These are phyloP conservation scores for Trametes coccinea DNA, from an alignment of 768 basidiomycete species.

Conservation along the genomic window DNA sequence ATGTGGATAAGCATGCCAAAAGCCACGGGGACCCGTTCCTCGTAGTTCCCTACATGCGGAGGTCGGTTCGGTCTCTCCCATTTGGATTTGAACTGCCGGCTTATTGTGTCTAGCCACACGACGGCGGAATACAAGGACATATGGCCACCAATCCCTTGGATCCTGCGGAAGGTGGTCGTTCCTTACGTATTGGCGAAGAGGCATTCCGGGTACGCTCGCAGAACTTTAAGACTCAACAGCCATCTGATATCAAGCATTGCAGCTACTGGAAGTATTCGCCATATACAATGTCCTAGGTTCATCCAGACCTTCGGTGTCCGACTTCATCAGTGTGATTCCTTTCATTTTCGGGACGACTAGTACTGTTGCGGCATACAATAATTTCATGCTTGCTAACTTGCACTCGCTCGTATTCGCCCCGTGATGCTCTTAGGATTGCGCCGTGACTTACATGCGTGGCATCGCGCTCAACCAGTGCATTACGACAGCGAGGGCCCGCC, in stretches of 20 bases:
- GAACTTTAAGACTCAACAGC: neutral
- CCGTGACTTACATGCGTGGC: no score
- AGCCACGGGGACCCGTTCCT: constrained; percentile 37
- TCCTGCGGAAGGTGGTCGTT: constrained; percentile 38
- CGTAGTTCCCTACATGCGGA: constrained; percentile 39
- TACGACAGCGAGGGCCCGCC: no score
- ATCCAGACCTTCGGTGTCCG: neutral
- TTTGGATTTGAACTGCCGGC: no score
- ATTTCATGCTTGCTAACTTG: no score
- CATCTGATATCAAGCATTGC: neutral
- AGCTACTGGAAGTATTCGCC: constrained; percentile 44
- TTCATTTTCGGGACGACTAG: no score
- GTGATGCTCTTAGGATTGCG: no score
- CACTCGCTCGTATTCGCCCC: no score
- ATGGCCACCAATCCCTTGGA: constrained; percentile 43
- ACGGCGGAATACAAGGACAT: constrained; percentile 37
- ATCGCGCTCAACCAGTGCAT: no score
- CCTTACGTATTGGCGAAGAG: constrained; percentile 39
- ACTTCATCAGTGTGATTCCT: no score
- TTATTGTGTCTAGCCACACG: constrained; percentile 34
- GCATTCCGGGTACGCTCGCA: constrained; percentile 36
- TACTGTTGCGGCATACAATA: no score
- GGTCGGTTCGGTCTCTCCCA: constrained; percentile 26
- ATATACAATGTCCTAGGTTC: constrained; percentile 32
- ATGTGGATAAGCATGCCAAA: constrained; percentile 34